Evolutionary conservation across 2,329 filamentous ascomycete species (phyloP).

Genomic region (Penicillium sp.): DNA sequence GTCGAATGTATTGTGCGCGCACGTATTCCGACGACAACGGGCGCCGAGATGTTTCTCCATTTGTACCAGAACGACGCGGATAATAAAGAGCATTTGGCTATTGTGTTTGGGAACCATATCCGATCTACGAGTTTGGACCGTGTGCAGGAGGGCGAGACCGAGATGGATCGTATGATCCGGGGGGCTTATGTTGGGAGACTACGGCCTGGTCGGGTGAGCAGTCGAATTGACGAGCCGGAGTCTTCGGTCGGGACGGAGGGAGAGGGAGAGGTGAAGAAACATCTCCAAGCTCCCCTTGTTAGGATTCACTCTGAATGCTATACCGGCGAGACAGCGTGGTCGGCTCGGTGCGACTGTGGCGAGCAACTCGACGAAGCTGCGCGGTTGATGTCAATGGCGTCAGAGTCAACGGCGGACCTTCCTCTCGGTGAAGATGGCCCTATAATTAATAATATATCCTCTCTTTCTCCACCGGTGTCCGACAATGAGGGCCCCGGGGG

Average conservation of each 20-base stretch:
- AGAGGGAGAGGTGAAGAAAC: background rate
- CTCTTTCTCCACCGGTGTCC: conserved; percentile 41
- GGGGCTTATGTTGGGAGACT: conserved; percentile 88
- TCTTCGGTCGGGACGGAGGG: background rate
- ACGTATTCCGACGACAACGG: conserved; percentile 85
- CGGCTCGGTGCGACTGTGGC: conserved; percentile 92
- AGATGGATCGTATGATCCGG: conserved; percentile 73
- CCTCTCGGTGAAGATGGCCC: conserved; percentile 18
- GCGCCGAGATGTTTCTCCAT: conserved; percentile 95
- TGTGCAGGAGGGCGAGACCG: conserved; percentile 44
- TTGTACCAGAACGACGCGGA: conserved; percentile 90
- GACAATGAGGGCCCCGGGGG: conserved; percentile 58
- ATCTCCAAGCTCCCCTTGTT: conserved; percentile 62
- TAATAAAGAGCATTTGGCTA: conserved; percentile 92
- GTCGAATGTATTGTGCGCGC: conserved; percentile 95
- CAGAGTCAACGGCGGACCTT: conserved; percentile 24
- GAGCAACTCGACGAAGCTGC: conserved; percentile 97
- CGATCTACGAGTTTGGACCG: conserved; percentile 60
- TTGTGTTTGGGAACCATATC: conserved; percentile 89
- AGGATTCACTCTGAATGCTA: conserved; percentile 98
- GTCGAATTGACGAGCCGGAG: conserved; percentile 53
- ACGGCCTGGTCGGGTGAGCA: conserved; percentile 77
- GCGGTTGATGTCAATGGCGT: conserved; percentile 75
- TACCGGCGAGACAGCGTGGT: conserved; percentile 98
- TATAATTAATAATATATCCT: conserved; percentile 19